Evolutionary conservation across 768 basidiomycete species (phyloP).

Genomic region (Auricularia sp.): DNA sequence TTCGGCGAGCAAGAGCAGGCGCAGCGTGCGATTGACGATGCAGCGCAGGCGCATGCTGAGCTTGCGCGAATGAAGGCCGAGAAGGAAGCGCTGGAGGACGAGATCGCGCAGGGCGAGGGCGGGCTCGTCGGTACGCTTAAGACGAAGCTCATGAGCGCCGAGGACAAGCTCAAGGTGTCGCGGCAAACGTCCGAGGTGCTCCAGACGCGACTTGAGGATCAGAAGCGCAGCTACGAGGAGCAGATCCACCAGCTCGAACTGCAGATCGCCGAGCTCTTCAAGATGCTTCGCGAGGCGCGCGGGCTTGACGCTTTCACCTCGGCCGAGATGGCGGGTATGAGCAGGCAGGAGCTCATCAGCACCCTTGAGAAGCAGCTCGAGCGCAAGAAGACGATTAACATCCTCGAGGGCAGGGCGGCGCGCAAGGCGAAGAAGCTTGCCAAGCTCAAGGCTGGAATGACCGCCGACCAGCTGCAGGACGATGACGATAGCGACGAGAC

Average conservation of each 20-base stretch:
- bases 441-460: conserved; percentile 25
- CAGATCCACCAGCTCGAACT: conserved; percentile 80
- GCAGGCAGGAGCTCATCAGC: conserved; percentile 71
- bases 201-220: conserved; percentile 65
- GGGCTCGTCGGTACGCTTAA: conserved; percentile 81
- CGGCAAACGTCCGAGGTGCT: conserved; percentile 68
- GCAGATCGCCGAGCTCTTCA: conserved; percentile 88
- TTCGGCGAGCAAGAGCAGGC: conserved; percentile 84
- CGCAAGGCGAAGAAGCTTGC: conserved; percentile 11
- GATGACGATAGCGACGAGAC: conserved; percentile 22
- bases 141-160: conserved; percentile 51
- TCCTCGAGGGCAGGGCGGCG: conserved; percentile 54
- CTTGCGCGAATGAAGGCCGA: conserved; percentile 62
- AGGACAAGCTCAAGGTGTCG: conserved; percentile 69
- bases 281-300: conserved; percentile 82
- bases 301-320: conserved; percentile 66
- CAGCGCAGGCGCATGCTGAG: conserved; percentile 52
- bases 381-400: conserved; percentile 72
- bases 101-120: conserved; percentile 69
- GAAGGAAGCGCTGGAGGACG: conserved; percentile 73
- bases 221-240: conserved; percentile 74
- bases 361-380: conserved; percentile 75
- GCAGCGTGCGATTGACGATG: conserved; percentile 70
- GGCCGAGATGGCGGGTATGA: conserved; percentile 51
- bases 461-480: conserved; percentile 12